Conservation (phyloP, 768 basidiomycete species). For the Russula sp. region DNA sequence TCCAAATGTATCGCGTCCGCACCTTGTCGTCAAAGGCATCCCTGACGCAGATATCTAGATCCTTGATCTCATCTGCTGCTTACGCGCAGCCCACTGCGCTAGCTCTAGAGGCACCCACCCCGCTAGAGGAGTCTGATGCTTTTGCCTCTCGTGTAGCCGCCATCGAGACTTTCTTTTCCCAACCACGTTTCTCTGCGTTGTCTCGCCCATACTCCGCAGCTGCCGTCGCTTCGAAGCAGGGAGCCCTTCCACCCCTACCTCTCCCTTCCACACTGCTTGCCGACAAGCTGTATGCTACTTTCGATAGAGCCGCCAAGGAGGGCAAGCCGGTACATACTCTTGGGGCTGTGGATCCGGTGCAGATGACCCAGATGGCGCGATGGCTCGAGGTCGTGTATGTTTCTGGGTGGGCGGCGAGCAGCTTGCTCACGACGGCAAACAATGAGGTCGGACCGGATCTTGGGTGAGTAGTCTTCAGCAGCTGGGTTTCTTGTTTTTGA, state of each 20-base stretch:
- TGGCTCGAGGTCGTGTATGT: conserved; percentile 86
- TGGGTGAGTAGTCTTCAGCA: conserved; percentile 42
- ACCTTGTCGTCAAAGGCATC: conserved; percentile 4
- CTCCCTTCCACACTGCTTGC: conserved; percentile 74
- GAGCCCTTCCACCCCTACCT: conserved; percentile 72
- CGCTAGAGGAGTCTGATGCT: conserved; percentile 48
- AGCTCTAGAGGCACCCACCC: conserved; percentile 51
- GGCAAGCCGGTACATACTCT: conserved; percentile 79
- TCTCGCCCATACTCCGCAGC: conserved; percentile 77
- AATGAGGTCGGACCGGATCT: conserved; percentile 93
- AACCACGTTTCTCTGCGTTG: conserved; percentile 65
- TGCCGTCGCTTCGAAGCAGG: conserved; percentile 84
- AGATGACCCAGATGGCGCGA: conserved; percentile 91
- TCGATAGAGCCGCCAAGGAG: conserved; percentile 56
- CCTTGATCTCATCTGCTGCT: conserved; percentile 5
- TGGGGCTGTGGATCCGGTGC: conserved; percentile 90
- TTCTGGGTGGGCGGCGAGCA: conserved; percentile 89
- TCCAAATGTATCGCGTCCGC: conserved; percentile 17
- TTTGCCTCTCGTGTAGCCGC: conserved; percentile 58
- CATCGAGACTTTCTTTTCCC: conserved; percentile 66
- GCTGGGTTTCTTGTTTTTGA: not conserved
- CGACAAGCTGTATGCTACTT: conserved; percentile 72
- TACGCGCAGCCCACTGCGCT: conserved; percentile 29
- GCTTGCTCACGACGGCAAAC: conserved; percentile 80
- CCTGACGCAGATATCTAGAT: conserved; percentile 13